phyloP scores from a whole-genome alignment of 2,329 filamentous ascomycete species.

The Neonectria ditissima region DNA sequence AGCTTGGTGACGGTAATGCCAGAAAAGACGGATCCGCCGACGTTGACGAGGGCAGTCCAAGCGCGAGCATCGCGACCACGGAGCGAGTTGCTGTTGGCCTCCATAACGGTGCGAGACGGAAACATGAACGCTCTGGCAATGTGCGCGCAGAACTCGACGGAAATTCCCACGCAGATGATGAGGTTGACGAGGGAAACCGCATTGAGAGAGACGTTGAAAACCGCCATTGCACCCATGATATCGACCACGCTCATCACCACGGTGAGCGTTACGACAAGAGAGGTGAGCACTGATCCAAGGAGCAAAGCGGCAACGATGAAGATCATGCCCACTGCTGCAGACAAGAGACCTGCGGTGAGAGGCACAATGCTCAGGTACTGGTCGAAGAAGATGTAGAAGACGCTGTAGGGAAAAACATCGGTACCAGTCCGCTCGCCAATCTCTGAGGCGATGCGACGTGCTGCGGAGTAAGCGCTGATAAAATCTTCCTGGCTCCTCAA shows the following conservation, averaged over 20 bases:
- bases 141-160: conserved; percentile 97
- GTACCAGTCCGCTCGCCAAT: conserved; percentile 78
- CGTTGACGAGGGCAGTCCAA: conserved; percentile 94
- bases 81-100: conserved; percentile 80
- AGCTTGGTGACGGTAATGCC: conserved; percentile 98
- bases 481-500: conserved; percentile 91
- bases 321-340: conserved; percentile 86
- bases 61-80: conserved; percentile 85
- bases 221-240: conserved; percentile 94
- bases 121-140: conserved; percentile 97
- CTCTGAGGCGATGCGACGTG: conserved; percentile 85
- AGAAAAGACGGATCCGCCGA: conserved; percentile 93
- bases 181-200: conserved; percentile 96
- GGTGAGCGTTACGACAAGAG: conserved; percentile 83
- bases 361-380: conserved; percentile 90
- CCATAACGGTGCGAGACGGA: conserved; percentile 84
- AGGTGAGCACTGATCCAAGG: conserved; percentile 86
- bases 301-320: conserved; percentile 83
- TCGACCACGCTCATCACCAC: conserved; percentile 95
- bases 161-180: conserved; percentile 96
- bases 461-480: conserved; percentile 89
- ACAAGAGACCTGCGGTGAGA: conserved; percentile 82
- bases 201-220: conserved; percentile 90
- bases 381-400: conserved; percentile 99
- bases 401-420: conserved; percentile 94